Conservation (phyloP, 2,329 filamentous ascomycete genomes). For the Ophiosphaerella herpotricha region DNA sequence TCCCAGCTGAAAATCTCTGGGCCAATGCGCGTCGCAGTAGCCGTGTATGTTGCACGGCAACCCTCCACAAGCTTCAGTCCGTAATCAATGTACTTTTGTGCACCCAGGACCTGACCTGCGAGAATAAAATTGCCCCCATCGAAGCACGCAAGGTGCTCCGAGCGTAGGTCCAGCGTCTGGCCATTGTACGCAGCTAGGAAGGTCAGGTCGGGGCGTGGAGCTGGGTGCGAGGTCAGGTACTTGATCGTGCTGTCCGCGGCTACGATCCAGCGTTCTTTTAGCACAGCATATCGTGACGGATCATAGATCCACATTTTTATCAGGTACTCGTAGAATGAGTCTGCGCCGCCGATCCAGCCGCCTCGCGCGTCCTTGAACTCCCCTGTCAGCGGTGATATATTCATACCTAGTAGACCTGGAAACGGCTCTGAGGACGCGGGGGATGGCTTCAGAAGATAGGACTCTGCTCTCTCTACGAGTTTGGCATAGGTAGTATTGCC, state of each 20-base stretch:
- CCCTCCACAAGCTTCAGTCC: constrained; percentile 72
- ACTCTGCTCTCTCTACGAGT: constrained; percentile 69
- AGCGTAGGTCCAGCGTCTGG: constrained; percentile 43
- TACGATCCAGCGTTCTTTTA: constrained; percentile 73
- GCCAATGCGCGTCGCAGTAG: constrained; percentile 73
- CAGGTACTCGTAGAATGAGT: constrained; percentile 87
- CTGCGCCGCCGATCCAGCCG: constrained; percentile 76
- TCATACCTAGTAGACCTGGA: constrained; percentile 74
- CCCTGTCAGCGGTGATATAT: constrained; percentile 68
- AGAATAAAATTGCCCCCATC: constrained; percentile 82
- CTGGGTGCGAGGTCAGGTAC: constrained; percentile 71
- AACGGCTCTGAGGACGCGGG: constrained; percentile 70
- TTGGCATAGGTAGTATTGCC: constrained; percentile 68
- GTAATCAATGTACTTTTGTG: constrained; percentile 71
- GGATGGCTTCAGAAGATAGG: constrained; percentile 69
- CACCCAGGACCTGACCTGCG: constrained; percentile 70
- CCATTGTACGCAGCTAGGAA: constrained; percentile 67
- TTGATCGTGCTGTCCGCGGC: constrained; percentile 77
- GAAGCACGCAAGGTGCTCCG: constrained; percentile 72
- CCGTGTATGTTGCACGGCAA: constrained; percentile 74
- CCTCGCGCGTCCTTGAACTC: constrained; percentile 68
- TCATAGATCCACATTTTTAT: constrained; percentile 92
- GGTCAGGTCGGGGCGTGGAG: constrained; percentile 69
- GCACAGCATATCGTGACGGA: constrained; percentile 62
- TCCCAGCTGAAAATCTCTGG: constrained; percentile 64